Percentiles rank a stretch among this genome's conserved stretches.
Evolutionary conservation across 257 asterid genomes (phyloP).

Genomic region (Voacanga thouarsii): DNA sequence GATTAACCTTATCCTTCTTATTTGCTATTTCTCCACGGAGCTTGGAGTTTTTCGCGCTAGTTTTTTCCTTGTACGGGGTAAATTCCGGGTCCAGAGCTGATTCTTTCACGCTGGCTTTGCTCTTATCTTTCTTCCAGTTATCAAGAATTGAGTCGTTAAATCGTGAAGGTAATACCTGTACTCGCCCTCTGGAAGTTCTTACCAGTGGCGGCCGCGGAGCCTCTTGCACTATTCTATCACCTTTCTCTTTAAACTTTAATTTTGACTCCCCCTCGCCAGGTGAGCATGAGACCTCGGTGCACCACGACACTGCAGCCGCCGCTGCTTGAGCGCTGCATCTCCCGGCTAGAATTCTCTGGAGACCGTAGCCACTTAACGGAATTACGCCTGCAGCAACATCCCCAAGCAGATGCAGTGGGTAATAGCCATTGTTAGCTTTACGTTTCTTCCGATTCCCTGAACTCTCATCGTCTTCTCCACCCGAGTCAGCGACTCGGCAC

Average conservation of each 20-base stretch:
- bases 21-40: slow-evolving; percentile 29
- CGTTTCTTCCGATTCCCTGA: slow-evolving; percentile 64
- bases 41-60: slow-evolving; percentile 36
- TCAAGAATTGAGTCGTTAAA: slow-evolving; percentile 87
- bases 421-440: slow-evolving; percentile 46
- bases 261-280: slow-evolving; percentile 30
- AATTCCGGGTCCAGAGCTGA: slow-evolving; percentile 63
- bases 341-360: slow-evolving; percentile 36
- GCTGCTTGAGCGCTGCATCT: slow-evolving; percentile 27
- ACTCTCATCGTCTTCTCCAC: slow-evolving; percentile 60
- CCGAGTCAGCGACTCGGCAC: slow-evolving; percentile 59
- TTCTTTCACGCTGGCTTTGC: slow-evolving; percentile 41
- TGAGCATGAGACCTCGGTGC: slow-evolving; percentile 25
- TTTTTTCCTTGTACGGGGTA: slow-evolving; percentile 43
- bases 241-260: slow-evolving; percentile 23
- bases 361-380: slow-evolving; percentile 49
- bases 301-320: slow-evolving; percentile 31
- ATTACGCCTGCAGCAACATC: slow-evolving; percentile 69
- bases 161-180: slow-evolving; percentile 91
- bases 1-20: slow-evolving; percentile 36
- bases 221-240: slow-evolving; percentile 33
- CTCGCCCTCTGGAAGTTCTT: slow-evolving; percentile 95
- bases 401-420: slow-evolving; percentile 68
- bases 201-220: slow-evolving; percentile 75
- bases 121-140: slow-evolving; percentile 92